Percentiles rank a stretch among this genome's conserved stretches.
Conservation (phyloP, 139 green algal genomes). For the Coelastrella sp. region DNA sequence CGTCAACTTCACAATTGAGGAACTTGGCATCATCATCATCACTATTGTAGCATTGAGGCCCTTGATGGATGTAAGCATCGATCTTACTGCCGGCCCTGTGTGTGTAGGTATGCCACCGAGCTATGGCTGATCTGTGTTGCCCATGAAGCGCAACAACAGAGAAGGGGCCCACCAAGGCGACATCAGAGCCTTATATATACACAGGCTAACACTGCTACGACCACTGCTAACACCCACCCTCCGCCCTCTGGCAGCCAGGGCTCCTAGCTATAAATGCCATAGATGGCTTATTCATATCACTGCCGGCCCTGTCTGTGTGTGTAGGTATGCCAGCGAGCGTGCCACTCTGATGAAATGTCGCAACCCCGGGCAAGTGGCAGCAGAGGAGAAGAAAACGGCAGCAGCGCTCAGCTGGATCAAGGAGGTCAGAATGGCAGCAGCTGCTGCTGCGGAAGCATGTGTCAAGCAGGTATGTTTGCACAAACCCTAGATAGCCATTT, state of each 20-base stretch:
- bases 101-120: too few relatives aligned
- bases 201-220: neutral
- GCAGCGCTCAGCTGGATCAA: slow-evolving; percentile 26
- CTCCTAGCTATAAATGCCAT: neutral
- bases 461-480: neutral
- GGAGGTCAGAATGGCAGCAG: neutral
- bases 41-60: too few relatives aligned
- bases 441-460: neutral
- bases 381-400: neutral
- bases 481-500: too few relatives aligned
- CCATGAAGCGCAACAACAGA: neutral
- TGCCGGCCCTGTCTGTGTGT: neutral
- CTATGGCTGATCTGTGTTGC: neutral
- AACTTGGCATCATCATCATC: too few relatives aligned
- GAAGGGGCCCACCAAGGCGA: neutral
- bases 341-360: neutral
- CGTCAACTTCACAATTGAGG: too few relatives aligned
- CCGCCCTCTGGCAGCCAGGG: too few relatives aligned
- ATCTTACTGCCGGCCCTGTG: too few relatives aligned
- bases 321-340: neutral
- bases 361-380: neutral
- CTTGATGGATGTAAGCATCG: too few relatives aligned
- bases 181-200: neutral
- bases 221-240: too few relatives aligned
- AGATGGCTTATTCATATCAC: neutral